Percentiles rank a stretch among this genome's conserved stretches.
Conservation (phyloP, 1,284 basidiomycete species). For the Boletus calvinii region DNA sequence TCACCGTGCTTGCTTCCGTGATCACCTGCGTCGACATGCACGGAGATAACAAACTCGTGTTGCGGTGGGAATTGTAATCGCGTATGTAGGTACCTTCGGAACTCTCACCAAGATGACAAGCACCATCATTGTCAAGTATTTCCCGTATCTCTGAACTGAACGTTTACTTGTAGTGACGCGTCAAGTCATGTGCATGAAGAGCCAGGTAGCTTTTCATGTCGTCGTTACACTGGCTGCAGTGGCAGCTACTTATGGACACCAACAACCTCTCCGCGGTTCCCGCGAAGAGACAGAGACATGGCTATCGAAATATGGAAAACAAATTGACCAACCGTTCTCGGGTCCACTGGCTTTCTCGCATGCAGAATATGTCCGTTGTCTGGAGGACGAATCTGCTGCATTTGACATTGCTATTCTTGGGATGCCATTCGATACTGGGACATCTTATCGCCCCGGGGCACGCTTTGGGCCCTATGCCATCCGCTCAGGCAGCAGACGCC, state of each 20-base stretch:
- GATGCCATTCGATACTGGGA: conserved; percentile 79
- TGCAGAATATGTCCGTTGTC: conserved; percentile 65
- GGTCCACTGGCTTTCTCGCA: conserved; percentile 76
- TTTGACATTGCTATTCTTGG: conserved; percentile 80
- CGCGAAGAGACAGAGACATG: conserved; percentile 40
- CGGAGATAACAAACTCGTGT: background rate
- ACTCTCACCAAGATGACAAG: background rate
- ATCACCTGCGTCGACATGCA: background rate
- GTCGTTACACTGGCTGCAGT: background rate
- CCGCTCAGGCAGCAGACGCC: conserved; percentile 71
- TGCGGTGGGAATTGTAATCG: background rate
- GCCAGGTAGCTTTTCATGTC: background rate
- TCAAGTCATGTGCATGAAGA: conserved; percentile 15
- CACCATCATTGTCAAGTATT: background rate
- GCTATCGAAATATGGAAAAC: conserved; percentile 69
- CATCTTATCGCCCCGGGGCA: conserved; percentile 70
- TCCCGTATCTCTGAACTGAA: background rate
- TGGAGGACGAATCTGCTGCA: conserved; percentile 51
- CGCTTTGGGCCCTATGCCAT: conserved; percentile 83
- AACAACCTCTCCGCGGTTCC: conserved; percentile 15
- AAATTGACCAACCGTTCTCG: conserved; percentile 66
- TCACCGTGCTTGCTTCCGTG: background rate
- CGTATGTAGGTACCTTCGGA: background rate
- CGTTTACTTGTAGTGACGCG: background rate
- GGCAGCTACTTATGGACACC: conserved; percentile 4